Conservation (phyloP, 805 yeast species). For the Candida coquimbonensis region DNA sequence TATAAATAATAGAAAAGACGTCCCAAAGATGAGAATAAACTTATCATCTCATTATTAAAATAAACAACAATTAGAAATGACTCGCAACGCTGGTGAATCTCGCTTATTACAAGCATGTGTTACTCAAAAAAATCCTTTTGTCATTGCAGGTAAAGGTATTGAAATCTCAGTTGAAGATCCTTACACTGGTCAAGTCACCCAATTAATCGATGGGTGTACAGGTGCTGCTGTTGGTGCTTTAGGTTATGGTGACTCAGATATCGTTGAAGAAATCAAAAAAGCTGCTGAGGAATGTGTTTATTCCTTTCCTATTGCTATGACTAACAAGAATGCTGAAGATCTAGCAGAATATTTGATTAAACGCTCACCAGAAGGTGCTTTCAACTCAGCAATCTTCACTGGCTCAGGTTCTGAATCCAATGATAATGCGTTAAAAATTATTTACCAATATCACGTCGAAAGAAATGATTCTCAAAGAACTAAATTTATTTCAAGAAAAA, state of each 20-base stretch:
- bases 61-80: not conserved
- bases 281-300: slow-evolving; percentile 28
- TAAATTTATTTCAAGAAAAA: slow-evolving; percentile 32
- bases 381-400: slow-evolving; percentile 32
- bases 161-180: slow-evolving; percentile 27
- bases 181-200: slow-evolving; percentile 20
- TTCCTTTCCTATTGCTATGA: slow-evolving; percentile 22
- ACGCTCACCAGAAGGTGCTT: slow-evolving; percentile 27
- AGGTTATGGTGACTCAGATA: slow-evolving; percentile 33
- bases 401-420: slow-evolving; percentile 58
- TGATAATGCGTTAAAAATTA: slow-evolving; percentile 52
- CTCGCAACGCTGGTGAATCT: not conserved
- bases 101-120: not conserved
- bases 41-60: no score
- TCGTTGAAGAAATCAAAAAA: slow-evolving; percentile 28
- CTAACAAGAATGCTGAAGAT: slow-evolving; percentile 31
- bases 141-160: slow-evolving; percentile 27
- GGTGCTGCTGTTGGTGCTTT: slow-evolving; percentile 41
- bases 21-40: not conserved
- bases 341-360: slow-evolving; percentile 33
- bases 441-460: slow-evolving; percentile 14
- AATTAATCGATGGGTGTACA: slow-evolving; percentile 26
- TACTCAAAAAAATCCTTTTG: slow-evolving; percentile 15
- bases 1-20: no score
- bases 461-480: slow-evolving; percentile 30